Evolutionary conservation across 1,284 basidiomycete genomes (phyloP).

Genomic region (Pseudozyma thailandica): DNA sequence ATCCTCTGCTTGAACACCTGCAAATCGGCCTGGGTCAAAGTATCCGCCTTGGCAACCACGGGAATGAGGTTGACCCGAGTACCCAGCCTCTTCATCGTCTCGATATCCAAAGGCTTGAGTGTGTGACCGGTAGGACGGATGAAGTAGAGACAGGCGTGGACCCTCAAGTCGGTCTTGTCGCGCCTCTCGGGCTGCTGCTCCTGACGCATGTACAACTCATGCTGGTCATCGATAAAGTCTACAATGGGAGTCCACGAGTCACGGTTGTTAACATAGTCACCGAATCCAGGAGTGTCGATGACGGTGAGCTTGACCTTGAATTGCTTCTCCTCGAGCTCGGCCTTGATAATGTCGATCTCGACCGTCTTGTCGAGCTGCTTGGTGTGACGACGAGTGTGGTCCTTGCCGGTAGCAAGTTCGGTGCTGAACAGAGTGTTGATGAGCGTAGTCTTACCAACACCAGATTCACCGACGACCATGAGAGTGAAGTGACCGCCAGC

Average conservation of each 20-base stretch:
- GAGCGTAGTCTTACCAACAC: constrained; percentile 67
- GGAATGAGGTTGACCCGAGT: constrained; percentile 96
- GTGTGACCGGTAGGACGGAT: constrained; percentile 95
- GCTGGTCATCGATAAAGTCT: constrained; percentile 99
- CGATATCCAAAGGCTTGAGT: constrained; percentile 97
- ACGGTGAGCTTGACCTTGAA: constrained; percentile 99
- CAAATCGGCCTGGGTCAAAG: constrained; percentile 91
- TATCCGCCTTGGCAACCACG: constrained; percentile 97
- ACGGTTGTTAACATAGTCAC: constrained; percentile 98
- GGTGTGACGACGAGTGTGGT: constrained; percentile 87
- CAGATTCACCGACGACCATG: constrained; percentile 92
- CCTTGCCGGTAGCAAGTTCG: constrained; percentile 90
- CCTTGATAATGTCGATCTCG: constrained; percentile 77
- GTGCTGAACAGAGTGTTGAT: constrained; percentile 99
- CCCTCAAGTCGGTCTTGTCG: constrained; percentile 93
- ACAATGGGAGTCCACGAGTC: constrained; percentile 98
- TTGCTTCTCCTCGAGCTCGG: constrained; percentile 90
- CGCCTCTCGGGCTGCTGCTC: constrained; percentile 95
- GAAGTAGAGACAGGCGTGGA: constrained; percentile 98
- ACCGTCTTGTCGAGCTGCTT: constrained; percentile 99
- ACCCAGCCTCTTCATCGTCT: constrained; percentile 97
- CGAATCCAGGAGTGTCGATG: constrained; percentile 98
- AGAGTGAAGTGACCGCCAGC: constrained; percentile 96
- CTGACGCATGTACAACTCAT: constrained; percentile 99
- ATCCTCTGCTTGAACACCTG: constrained; percentile 91